Conservation (phyloP, 345 rosid genomes). For the Luvunga scandens region DNA sequence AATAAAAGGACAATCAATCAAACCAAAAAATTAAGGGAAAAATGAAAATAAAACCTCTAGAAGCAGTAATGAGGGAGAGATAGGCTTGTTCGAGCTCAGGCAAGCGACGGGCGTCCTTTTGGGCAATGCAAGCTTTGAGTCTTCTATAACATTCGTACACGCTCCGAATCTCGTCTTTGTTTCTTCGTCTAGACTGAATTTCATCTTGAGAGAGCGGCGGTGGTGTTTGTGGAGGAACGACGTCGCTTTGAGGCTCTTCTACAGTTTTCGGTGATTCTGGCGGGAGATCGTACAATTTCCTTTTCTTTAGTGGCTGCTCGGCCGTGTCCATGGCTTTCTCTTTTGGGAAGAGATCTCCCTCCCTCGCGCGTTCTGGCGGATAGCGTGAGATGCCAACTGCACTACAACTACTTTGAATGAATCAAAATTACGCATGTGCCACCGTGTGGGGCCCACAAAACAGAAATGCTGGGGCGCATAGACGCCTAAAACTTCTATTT, state of each 20-base stretch:
- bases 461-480: neutral
- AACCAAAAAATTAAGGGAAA: neutral
- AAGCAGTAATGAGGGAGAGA: constrained; percentile 70
- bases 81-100: constrained; percentile 71
- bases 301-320: constrained; percentile 93
- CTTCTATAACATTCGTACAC: constrained; percentile 78
- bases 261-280: constrained; percentile 29
- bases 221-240: constrained; percentile 52
- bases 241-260: constrained; percentile 21
- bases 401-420: neutral
- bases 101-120: constrained; percentile 51
- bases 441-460: neutral
- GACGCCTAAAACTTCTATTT: too few species aligned
- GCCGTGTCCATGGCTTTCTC: constrained; percentile 50
- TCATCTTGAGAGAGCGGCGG: constrained; percentile 71
- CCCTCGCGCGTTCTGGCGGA: neutral
- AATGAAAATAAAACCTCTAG: constrained; percentile 45
- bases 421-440: neutral
- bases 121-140: constrained; percentile 59
- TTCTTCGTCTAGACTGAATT: constrained; percentile 54
- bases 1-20: neutral
- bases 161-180: constrained; percentile 77
- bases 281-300: constrained; percentile 62
- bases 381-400: neutral
- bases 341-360: constrained; percentile 8